Base-by-base conservation (phyloP, 1,139 yeast genomes). In the Geotrichum reessii region DNA sequence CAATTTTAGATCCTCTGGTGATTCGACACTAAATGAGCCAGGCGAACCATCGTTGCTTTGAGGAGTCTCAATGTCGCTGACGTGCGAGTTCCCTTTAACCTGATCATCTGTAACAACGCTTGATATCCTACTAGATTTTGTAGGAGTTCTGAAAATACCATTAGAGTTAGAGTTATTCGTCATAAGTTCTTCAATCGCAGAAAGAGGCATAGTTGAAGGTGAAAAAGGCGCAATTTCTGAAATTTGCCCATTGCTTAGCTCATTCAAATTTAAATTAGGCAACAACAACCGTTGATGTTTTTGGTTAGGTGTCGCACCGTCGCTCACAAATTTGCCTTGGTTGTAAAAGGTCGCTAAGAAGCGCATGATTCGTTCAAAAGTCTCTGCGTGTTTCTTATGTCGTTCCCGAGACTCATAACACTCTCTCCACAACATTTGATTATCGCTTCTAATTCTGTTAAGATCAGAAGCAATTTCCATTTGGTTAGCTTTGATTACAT, bases 361-460 rank as follows among this genome's bases (percentile, higher is more conserved):
- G 64, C 95, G 83, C 68, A 95, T 75, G 52, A 93, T 93, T 66
- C 89, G 87, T 65, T 91, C 96, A 62, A 93, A 77, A 27, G 97
- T 90, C 64, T 88, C 93, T 42, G 92, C 85, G 70, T 93, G 99
- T 50, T 86, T 80, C 64, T 86, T 83, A 71, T 91, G 89, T 63
- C 95, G 81, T 70, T 93, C 97, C 59, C 97, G 78, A 5, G 95
- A 86, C 59, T 85, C 76, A 67, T 80, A 85, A 68, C 90, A 86
- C 70, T 93, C 99, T 62, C 86, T 85, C 99, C 99, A 93, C 56
- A 93, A 75, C 65, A 90, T 75, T 69, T 90, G 93, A 72, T 93
- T 93, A 69, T 95, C 99, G 64, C 86, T 86, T 63, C 93, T 81
- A 44, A 93, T 84, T 61, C 97, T 78, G 65, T 86, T 77, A 60